Percentiles rank a stretch among this genome's conserved stretches.
phyloP scores from a whole-genome alignment of 2,329 filamentous ascomycete species.

The Botrytis medusae region DNA sequence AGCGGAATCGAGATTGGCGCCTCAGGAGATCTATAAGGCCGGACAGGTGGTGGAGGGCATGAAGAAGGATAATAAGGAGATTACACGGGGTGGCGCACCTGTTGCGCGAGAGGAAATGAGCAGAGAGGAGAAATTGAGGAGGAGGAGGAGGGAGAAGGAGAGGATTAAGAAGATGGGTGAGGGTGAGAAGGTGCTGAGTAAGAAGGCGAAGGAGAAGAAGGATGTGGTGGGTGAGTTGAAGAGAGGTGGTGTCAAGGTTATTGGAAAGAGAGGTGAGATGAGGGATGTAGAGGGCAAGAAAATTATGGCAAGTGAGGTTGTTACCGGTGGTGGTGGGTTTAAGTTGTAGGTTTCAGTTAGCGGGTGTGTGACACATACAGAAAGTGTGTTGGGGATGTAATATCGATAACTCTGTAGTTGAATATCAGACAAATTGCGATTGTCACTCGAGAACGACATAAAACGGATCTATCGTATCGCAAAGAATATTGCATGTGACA shows the following conservation, averaged over 20 bases:
- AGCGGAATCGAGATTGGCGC: conserved; percentile 75
- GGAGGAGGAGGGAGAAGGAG: conserved; percentile 82
- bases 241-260: conserved; percentile 86
- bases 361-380: not conserved
- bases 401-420: not conserved
- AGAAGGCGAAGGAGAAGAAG: conserved; percentile 57
- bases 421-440: conserved; percentile 5
- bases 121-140: conserved; percentile 77
- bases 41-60: conserved; percentile 61
- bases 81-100: conserved; percentile 77
- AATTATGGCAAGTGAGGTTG: conserved; percentile 54
- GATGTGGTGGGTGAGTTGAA: conserved; percentile 58
- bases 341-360: conserved; percentile 53
- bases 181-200: conserved; percentile 52
- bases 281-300: conserved; percentile 82
- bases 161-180: conserved; percentile 69
- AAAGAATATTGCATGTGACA: not conserved
- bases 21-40: conserved; percentile 91
- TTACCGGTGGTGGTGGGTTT: conserved; percentile 55
- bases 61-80: conserved; percentile 62
- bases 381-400: not conserved
- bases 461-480: not conserved
- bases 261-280: conserved; percentile 85
- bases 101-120: conserved; percentile 83
- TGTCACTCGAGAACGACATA: not conserved